These are phyloP conservation scores for Sistotremastrum suecicum DNA, from an alignment of 768 basidiomycete species.

Conservation along the genomic window DNA sequence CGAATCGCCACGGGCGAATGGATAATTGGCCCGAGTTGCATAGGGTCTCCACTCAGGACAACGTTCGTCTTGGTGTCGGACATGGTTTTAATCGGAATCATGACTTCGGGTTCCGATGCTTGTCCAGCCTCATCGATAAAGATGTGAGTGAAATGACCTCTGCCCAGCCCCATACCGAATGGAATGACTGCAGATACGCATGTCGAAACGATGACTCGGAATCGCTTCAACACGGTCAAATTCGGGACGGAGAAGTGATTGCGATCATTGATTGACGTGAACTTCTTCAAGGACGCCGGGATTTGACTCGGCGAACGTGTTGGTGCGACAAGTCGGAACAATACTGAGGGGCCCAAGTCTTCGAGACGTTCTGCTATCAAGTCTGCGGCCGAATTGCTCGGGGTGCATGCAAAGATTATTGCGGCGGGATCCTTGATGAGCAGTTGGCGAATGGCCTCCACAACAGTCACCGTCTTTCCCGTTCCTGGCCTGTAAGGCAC, in stretches of 20 bases:
- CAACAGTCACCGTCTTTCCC: conserved; percentile 24
- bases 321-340: conserved; percentile 43
- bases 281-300: conserved; percentile 22
- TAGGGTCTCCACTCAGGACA: conserved; percentile 22
- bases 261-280: conserved; percentile 26
- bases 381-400: conserved; percentile 23
- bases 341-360: conserved; percentile 9
- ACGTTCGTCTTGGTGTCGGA: conserved; percentile 20
- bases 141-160: conserved; percentile 46
- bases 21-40: conserved; percentile 25
- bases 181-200: conserved; percentile 40
- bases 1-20: conserved; percentile 15
- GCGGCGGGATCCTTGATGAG: conserved; percentile 9
- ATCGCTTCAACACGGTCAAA: conserved; percentile 24
- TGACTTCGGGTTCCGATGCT: conserved; percentile 43
- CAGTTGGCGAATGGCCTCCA: conserved; percentile 24
- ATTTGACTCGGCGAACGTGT: conserved; percentile 26
- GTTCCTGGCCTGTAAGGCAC: conserved; percentile 21
- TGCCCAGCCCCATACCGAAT: conserved; percentile 29
- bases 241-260: conserved; percentile 30
- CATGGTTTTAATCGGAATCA: conserved; percentile 26
- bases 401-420: conserved; percentile 21
- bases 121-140: conserved; percentile 57
- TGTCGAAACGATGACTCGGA: conserved; percentile 41
- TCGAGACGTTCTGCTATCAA: conserved; percentile 17